These are phyloP conservation scores for Heteromeles arbutifolia DNA, from an alignment of 306 rosid genomes.

Conservation along the genomic window DNA sequence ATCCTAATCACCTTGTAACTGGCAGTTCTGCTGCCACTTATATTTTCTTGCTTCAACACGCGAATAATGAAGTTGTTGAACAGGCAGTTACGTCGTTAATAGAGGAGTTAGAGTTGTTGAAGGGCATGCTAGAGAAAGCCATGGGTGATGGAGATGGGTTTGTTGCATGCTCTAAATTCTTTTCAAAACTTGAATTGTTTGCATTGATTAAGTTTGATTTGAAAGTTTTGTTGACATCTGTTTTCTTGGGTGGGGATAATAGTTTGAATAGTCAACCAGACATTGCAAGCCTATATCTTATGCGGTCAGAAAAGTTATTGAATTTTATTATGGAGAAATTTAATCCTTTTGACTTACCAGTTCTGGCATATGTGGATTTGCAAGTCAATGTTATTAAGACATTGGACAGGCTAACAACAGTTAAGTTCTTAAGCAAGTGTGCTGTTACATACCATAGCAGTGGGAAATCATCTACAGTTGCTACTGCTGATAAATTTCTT, in stretches of 20 bases:
- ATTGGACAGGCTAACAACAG: constrained; percentile 56
- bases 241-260: constrained; percentile 40
- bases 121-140: constrained; percentile 43
- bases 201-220: constrained; percentile 77
- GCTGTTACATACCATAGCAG: constrained; percentile 35
- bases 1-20: constrained; percentile 80
- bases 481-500: constrained; percentile 24
- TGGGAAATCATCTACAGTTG: constrained; percentile 27
- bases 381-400: constrained; percentile 60
- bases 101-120: constrained; percentile 69
- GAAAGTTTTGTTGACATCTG: constrained; percentile 66
- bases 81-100: constrained; percentile 48
- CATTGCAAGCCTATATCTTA: constrained; percentile 38
- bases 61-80: constrained; percentile 76
- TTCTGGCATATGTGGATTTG: constrained; percentile 61
- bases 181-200: constrained; percentile 59
- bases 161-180: constrained; percentile 28
- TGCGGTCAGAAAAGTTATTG: constrained; percentile 54
- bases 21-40: constrained; percentile 90
- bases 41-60: constrained; percentile 84
- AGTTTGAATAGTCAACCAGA: constrained; percentile 51
- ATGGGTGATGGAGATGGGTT: constrained; percentile 27
- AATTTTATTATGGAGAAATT: constrained; percentile 50
- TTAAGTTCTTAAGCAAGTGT: constrained; percentile 54
- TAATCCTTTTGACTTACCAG: constrained; percentile 65